These are phyloP conservation scores for Diaporthe longicolla DNA, from an alignment of 2,329 filamentous ascomycete genomes.

Conservation along the genomic window DNA sequence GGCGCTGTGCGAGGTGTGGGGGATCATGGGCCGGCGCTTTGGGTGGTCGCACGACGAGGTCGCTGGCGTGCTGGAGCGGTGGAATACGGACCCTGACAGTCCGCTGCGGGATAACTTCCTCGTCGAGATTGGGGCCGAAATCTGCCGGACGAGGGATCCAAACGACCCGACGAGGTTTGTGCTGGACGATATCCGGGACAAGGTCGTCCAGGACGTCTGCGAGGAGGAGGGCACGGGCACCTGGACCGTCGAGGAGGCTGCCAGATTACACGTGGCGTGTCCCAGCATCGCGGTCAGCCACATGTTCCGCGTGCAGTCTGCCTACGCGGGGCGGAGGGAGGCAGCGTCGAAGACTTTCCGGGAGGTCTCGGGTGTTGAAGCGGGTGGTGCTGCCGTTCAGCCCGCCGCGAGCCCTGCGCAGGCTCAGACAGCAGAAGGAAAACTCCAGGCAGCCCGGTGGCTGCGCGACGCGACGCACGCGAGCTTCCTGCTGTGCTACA, in stretches of 20 bases:
- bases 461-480: constrained; percentile 73
- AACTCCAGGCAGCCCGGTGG: constrained; percentile 64
- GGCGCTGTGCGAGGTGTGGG: constrained; percentile 75
- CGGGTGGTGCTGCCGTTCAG: constrained; percentile 47
- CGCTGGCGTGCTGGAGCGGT: constrained; percentile 69
- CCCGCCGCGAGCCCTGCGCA: constrained; percentile 42
- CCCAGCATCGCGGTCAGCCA: constrained; percentile 76
- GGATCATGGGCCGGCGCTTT: constrained; percentile 71
- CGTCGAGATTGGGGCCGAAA: constrained; percentile 73
- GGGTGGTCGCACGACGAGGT: constrained; percentile 73
- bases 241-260: constrained; percentile 75
- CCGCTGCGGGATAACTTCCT: constrained; percentile 73
- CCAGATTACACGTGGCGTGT: constrained; percentile 72
- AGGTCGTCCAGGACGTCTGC: constrained; percentile 79
- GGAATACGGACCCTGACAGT: constrained; percentile 66
- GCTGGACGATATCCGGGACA: constrained; percentile 74
- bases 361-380: constrained; percentile 53
- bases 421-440: constrained; percentile 51
- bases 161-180: constrained; percentile 60
- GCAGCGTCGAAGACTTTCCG: constrained; percentile 67
- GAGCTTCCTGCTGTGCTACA: constrained; percentile 72
- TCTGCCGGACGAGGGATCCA: constrained; percentile 65
- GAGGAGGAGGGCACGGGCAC: constrained; percentile 76
- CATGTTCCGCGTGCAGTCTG: constrained; percentile 74
- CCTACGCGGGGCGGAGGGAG: constrained; percentile 69